Evolutionary conservation across 2,329 filamentous ascomycete species (phyloP).

Genomic region (Beauveria sp.): DNA sequence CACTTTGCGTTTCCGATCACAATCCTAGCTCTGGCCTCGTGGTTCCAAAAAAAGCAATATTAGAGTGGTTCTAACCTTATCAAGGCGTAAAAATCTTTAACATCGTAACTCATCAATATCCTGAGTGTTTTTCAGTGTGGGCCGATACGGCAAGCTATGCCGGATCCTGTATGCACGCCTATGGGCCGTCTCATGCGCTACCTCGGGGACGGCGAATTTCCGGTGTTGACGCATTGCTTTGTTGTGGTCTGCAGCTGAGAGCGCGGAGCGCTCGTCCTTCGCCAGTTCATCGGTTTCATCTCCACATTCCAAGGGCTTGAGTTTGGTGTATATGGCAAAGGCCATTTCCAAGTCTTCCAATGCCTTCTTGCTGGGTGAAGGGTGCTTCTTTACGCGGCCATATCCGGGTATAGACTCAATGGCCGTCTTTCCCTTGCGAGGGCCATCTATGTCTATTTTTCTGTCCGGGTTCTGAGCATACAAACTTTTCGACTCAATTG

Average conservation of each 20-base stretch:
- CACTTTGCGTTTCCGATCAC: not conserved
- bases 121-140: not conserved
- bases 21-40: not conserved
- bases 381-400: conserved; percentile 33
- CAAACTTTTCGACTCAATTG: not conserved
- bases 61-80: not conserved
- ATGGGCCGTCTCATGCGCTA: not conserved
- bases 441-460: too few relatives aligned
- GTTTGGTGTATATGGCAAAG: conserved; percentile 25
- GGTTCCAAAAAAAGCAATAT: not conserved
- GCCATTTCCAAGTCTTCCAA: conserved; percentile 30
- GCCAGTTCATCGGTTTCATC: conserved; percentile 26
- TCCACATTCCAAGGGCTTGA: conserved; percentile 14
- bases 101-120: not conserved
- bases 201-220: not conserved
- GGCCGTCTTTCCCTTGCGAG: not conserved
- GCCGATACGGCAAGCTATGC: not conserved
- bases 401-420: not conserved
- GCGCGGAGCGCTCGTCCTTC: conserved; percentile 10
- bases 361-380: conserved; percentile 35
- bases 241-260: conserved; percentile 24
- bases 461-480: not conserved
- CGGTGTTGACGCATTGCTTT: conserved; percentile 9
- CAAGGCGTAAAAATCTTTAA: not conserved
- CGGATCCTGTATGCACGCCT: not conserved